Evolutionary conservation across 2,329 filamentous ascomycete species (phyloP), one percentile per base, ranked within the genome.

Genomic region (Ceratocystis lukuohia): DNA sequence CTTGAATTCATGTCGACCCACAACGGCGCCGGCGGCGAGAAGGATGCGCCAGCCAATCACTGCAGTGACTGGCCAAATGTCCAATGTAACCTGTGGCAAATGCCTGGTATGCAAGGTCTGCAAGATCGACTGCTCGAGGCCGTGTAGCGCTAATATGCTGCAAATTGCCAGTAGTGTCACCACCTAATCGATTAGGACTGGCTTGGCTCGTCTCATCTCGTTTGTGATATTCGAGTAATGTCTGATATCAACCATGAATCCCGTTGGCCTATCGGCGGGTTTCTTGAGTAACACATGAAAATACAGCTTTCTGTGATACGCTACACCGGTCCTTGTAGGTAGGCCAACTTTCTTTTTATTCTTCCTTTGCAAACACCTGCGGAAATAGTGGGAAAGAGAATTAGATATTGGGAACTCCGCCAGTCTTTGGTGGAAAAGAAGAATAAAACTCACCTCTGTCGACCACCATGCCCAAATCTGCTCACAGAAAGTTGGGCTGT

Each of bases 61-160:
- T 83, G 80, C 17, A 91, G 77, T 0, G 85, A 83, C 45, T 81
- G 37, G 37, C 12, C 12, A 41, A 80, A 3, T 80, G 78, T 67
- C 81, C 79, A 72, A 88, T 83, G 1, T 77, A 76, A 46, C 84
- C 80, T 0, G 84, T 84, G 20, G 74, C 72, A 69, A 90, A 86
- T 0, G 82, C 83, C 37, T 41, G 37, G 37, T 41, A 72, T 88
- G 80, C n/a, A 88, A 77, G 1, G 85, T 75, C 8, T 74, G 67
- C 68, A 4, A 88, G 79, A 71, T 89, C 83, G 20, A 89, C 80
- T 1, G 81, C 79, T 62, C 79, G 77, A 5, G 78, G 75, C 15
- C 84, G 79, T 2, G 84, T 81, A 41, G 37, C 15, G 86, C 79
- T 17, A 89, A 79, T 69, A 88, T 84, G 50, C 84, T 76, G 0